These are phyloP conservation scores for Talaromyces verruculosus DNA, from an alignment of 2,329 filamentous ascomycete genomes.

Conservation along the genomic window DNA sequence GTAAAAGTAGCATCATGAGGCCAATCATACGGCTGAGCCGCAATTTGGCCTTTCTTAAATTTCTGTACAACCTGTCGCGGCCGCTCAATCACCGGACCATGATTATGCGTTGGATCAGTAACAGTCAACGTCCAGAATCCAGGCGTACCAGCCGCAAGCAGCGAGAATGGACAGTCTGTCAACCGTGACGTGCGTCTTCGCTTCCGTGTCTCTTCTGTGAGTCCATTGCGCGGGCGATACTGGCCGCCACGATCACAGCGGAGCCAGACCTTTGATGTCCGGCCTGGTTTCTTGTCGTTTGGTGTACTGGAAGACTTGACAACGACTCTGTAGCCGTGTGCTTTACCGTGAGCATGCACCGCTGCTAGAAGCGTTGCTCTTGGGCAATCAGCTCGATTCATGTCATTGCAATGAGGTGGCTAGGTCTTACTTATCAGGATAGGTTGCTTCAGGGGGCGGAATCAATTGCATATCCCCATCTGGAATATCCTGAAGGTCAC, in stretches of 20 bases:
- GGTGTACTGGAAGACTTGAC: conserved; percentile 49
- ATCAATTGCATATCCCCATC: conserved; percentile 45
- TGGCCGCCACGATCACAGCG: conserved; percentile 48
- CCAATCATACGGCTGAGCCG: conserved; percentile 47
- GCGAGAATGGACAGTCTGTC: conserved; percentile 48
- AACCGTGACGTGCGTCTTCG: conserved; percentile 45
- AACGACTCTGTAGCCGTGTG: conserved; percentile 47
- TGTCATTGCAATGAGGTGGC: neutral
- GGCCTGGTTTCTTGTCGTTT: conserved; percentile 47
- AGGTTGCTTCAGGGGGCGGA: conserved; percentile 46
- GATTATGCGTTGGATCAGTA: conserved; percentile 45
- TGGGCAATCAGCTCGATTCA: conserved; percentile 3
- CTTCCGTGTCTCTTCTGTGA: conserved; percentile 48
- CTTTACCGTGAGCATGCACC: conserved; percentile 44
- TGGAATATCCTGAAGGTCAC: conserved; percentile 48
- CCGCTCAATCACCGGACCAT: conserved; percentile 44
- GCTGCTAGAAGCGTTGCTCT: conserved; percentile 41
- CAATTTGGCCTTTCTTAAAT: conserved; percentile 46
- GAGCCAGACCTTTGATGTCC: conserved; percentile 47
- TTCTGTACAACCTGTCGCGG: conserved; percentile 43
- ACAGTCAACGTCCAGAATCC: conserved; percentile 47
- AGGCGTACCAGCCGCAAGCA: conserved; percentile 45
- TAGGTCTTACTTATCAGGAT: conserved; percentile 42
- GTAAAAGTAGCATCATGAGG: conserved; percentile 48
- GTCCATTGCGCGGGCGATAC: conserved; percentile 46